Percentiles rank a stretch among this genome's conserved stretches.
Conservation (phyloP, 2,329 filamentous ascomycete genomes). For the Lasiodiplodia sp. region DNA sequence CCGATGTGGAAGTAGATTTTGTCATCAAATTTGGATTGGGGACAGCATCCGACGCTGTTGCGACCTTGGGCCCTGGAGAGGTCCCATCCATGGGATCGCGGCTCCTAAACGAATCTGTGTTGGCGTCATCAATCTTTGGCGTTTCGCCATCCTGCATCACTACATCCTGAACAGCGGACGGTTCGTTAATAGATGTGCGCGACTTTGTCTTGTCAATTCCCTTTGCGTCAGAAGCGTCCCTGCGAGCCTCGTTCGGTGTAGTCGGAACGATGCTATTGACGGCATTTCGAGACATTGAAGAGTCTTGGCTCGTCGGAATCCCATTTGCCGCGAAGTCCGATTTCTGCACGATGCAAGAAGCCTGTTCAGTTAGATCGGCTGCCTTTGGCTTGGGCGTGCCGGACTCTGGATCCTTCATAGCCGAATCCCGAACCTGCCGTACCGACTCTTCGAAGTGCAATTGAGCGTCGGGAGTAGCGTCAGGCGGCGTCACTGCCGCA, state of each 20-base stretch:
- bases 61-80: slow-evolving; percentile 35
- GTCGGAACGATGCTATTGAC: background rate
- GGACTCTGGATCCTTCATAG: background rate
- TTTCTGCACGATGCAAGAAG: background rate
- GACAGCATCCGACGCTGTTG: slow-evolving; percentile 20
- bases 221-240: background rate
- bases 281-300: background rate
- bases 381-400: background rate
- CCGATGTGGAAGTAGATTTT: slow-evolving; percentile 1
- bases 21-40: slow-evolving; percentile 23
- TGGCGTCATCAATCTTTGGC: slow-evolving; percentile 53
- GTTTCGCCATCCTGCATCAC: slow-evolving; percentile 56
- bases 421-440: slow-evolving; percentile 54
- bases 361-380: slow-evolving; percentile 10
- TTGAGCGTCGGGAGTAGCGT: slow-evolving; percentile 65
- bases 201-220: background rate
- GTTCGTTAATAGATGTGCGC: background rate
- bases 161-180: background rate
- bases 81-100: slow-evolving; percentile 36
- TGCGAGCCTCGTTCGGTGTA: background rate
- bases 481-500: slow-evolving; percentile 1
- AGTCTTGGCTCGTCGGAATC: background rate
- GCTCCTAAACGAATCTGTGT: slow-evolving; percentile 40
- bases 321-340: background rate
- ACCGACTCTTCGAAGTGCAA: slow-evolving; percentile 59